phyloP scores from a whole-genome alignment of 2,329 filamentous ascomycete species.

The Myriosclerotinia curreyana region DNA sequence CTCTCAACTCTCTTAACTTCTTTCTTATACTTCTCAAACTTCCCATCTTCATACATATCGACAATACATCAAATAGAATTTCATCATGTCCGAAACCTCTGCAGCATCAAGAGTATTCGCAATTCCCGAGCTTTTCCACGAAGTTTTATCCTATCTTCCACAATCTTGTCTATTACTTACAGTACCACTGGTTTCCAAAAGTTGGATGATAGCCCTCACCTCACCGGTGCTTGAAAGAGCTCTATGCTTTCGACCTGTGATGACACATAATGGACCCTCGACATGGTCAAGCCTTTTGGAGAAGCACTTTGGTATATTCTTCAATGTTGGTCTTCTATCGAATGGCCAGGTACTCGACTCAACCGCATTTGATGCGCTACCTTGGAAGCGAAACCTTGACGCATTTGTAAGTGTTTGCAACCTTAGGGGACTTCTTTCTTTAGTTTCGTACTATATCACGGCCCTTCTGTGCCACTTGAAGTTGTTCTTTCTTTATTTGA shows the following conservation, averaged over 20 bases:
- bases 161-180: conserved; percentile 11
- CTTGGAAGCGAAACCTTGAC: conserved; percentile 14
- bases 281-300: conserved; percentile 18
- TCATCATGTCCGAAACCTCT: conserved; percentile 10
- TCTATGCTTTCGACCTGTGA: conserved; percentile 12
- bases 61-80: neutral
- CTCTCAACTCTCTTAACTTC: neutral
- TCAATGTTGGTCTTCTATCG: neutral
- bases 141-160: conserved; percentile 19
- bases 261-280: neutral
- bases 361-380: neutral
- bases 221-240: conserved; percentile 16
- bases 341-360: neutral
- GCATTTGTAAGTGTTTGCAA: conserved; percentile 13
- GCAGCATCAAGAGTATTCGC: conserved; percentile 12
- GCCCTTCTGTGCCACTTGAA: neutral
- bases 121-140: conserved; percentile 16
- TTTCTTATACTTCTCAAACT: neutral
- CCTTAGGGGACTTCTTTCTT: neutral
- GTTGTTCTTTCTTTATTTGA: neutral
- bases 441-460: neutral
- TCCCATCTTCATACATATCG: neutral
- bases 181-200: conserved; percentile 10
- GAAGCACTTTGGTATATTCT: conserved; percentile 14
- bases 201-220: conserved; percentile 9